Conservation (phyloP, 2,329 filamentous ascomycete genomes). For the Hymenoscyphus scutula region DNA sequence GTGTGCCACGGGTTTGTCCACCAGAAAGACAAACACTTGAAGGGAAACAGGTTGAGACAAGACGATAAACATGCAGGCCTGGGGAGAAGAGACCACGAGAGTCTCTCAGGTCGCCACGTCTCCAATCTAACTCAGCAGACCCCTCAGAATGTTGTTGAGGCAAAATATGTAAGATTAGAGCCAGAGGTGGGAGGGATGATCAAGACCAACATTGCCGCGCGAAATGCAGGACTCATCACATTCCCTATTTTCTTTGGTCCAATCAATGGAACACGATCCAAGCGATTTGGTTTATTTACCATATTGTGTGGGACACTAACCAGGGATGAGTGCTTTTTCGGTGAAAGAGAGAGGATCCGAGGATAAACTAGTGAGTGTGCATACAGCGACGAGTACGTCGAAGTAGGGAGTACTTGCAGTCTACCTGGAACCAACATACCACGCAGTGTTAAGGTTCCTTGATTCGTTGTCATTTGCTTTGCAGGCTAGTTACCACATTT, state of each 20-base stretch:
- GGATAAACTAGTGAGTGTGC: background rate
- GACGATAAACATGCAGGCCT: background rate
- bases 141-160: background rate
- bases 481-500: background rate
- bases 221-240: background rate
- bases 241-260: background rate
- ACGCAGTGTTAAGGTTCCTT: background rate
- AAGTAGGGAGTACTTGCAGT: background rate
- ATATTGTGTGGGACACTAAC: background rate
- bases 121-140: background rate
- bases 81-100: background rate
- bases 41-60: background rate
- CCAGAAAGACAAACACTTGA: background rate
- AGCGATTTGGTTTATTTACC: background rate
- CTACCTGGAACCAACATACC: background rate
- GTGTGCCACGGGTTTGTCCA: background rate
- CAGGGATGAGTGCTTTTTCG: background rate
- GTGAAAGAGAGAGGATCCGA: background rate
- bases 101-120: background rate
- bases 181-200: background rate
- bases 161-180: background rate
- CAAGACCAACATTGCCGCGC: background rate
- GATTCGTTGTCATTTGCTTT: background rate
- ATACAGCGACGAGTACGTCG: background rate
- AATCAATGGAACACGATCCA: constrained; percentile 1